phyloP scores from a whole-genome alignment of 495 filamentous ascomycete genomes.

The Tuber brumale region DNA sequence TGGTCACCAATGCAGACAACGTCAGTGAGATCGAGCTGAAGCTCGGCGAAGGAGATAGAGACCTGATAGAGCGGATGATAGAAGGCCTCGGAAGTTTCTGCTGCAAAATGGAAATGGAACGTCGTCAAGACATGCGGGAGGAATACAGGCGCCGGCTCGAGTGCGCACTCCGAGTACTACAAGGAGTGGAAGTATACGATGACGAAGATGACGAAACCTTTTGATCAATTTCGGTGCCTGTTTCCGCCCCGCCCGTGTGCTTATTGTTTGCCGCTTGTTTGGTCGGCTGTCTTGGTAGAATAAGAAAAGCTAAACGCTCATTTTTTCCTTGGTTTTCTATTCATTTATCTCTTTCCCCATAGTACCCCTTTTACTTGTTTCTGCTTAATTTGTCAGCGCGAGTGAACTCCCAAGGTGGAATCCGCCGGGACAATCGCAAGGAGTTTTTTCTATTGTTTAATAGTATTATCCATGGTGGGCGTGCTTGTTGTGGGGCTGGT shows the following conservation, averaged over 20 bases:
- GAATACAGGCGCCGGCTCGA: slow-evolving; percentile 31
- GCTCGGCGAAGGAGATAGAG: slow-evolving; percentile 22
- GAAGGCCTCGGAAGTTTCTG: slow-evolving; percentile 36
- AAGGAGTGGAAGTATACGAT: slow-evolving; percentile 8
- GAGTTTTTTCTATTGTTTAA: neutral
- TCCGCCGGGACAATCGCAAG: neutral
- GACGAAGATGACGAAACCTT: slow-evolving; percentile 16
- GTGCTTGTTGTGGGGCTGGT: neutral
- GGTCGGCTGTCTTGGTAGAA: neutral
- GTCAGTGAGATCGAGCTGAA: slow-evolving; percentile 21
- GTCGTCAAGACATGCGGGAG: slow-evolving; percentile 9
- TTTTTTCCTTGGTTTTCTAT: neutral
- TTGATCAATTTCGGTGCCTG: neutral
- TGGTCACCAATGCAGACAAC: slow-evolving; percentile 15
- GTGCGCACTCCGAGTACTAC: slow-evolving; percentile 30
- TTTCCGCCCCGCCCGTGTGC: neutral
- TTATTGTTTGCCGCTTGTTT: neutral
- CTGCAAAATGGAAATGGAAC: slow-evolving; percentile 35
- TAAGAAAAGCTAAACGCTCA: neutral
- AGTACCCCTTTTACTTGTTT: neutral
- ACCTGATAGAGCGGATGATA: slow-evolving; percentile 37
- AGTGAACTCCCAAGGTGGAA: neutral
- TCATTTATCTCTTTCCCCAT: neutral
- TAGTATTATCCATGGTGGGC: slow-evolving; percentile 1
- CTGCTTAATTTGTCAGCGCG: neutral